Evolutionary conservation across 139 green algal genomes (phyloP).

Genomic region (Edaphochlamys debaryana): DNA sequence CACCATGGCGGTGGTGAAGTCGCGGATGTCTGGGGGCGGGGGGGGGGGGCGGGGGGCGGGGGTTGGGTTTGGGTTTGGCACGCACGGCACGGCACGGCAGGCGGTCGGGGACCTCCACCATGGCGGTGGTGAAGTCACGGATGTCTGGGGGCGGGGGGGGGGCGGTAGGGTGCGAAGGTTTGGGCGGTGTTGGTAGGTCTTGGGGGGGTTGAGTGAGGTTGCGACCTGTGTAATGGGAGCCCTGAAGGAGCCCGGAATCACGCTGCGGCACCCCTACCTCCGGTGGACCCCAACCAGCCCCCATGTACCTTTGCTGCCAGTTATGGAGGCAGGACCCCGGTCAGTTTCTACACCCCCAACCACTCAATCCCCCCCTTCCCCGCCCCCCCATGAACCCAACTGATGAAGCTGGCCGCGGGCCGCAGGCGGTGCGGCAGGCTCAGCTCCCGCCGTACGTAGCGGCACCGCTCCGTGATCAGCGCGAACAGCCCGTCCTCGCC

Average conservation of each 20-base stretch:
- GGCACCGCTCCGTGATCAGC: not conserved
- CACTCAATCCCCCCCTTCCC: not conserved
- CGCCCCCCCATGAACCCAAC: not conserved
- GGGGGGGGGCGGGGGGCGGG: not conserved
- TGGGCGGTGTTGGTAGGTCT: not conserved
- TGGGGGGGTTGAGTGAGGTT: no score
- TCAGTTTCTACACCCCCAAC: not conserved
- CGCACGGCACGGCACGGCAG: not conserved
- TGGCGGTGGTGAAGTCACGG: not conserved
- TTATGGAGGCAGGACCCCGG: no score
- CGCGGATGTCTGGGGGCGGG: not conserved
- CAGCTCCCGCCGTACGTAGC: not conserved
- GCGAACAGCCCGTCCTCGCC: not conserved
- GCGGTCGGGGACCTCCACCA: not conserved
- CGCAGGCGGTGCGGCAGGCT: not conserved
- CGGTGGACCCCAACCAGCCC: no score
- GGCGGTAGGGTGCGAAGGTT: not conserved
- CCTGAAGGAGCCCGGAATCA: no score
- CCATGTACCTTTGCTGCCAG: no score
- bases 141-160: not conserved
- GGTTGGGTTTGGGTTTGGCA: not conserved
- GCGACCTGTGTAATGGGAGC: no score
- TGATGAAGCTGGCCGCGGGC: slow-evolving; percentile 3
- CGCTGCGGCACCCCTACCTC: no score
- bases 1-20: not conserved